Evolutionary conservation across 1,139 yeast genomes (phyloP).

Genomic region (Hyphopichia buzzinii): DNA sequence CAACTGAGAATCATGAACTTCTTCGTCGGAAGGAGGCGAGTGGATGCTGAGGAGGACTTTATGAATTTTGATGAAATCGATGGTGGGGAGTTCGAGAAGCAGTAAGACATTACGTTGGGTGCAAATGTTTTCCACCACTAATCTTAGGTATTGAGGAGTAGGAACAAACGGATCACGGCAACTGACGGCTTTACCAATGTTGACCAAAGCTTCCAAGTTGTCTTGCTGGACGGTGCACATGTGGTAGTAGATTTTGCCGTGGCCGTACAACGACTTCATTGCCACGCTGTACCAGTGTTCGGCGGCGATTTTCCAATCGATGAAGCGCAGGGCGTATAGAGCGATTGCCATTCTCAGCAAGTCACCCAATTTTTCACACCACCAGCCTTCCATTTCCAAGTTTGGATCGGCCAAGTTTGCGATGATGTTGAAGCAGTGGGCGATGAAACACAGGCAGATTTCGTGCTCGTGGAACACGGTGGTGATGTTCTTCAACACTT

Average conservation of each 20-base stretch:
- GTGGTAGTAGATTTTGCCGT: conserved; percentile 77
- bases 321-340: conserved; percentile 68
- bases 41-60: conserved; percentile 56
- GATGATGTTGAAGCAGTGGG: conserved; percentile 52
- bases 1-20: conserved; percentile 41
- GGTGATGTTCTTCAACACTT: conserved; percentile 73
- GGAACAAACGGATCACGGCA: conserved; percentile 84
- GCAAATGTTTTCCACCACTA: conserved; percentile 76
- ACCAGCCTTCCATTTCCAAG: conserved; percentile 68
- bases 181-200: conserved; percentile 72
- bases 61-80: conserved; percentile 65
- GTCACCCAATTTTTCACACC: conserved; percentile 76
- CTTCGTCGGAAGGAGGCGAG: conserved; percentile 39
- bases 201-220: conserved; percentile 73
- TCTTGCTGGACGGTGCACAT: conserved; percentile 83
- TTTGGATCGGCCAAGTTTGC: conserved; percentile 52
- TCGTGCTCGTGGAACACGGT: conserved; percentile 53
- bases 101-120: conserved; percentile 66
- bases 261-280: conserved; percentile 70
- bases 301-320: conserved; percentile 79
- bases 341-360: conserved; percentile 83
- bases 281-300: conserved; percentile 75
- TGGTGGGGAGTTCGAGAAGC: conserved; percentile 56
- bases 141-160: conserved; percentile 68
- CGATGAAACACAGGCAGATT: conserved; percentile 46